phyloP scores from a whole-genome alignment of 2,329 filamentous ascomycete species.

The Epichloe sylvatica region DNA sequence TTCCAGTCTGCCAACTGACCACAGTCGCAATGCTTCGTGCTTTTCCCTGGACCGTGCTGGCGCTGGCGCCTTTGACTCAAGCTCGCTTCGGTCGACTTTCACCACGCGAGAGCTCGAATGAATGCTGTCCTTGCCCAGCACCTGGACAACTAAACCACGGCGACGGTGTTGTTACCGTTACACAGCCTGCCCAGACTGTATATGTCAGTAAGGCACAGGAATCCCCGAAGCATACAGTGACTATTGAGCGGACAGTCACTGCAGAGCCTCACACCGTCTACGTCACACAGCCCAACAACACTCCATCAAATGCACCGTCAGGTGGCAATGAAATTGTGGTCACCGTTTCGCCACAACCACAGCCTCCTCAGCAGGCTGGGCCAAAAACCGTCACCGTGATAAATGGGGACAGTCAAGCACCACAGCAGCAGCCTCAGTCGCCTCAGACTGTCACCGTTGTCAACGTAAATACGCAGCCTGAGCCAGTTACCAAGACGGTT shows the following conservation, averaged over 20 bases:
- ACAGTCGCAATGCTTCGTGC: slow-evolving; percentile 13
- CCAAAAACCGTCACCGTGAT: slow-evolving; percentile 5
- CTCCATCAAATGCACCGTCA: background rate
- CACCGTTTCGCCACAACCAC: slow-evolving; percentile 6
- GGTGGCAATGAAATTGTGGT: slow-evolving; percentile 4
- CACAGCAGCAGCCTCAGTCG: slow-evolving; percentile 1
- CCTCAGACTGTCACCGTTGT: slow-evolving; percentile 5
- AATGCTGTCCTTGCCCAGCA: slow-evolving; percentile 18
- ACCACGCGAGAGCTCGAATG: slow-evolving; percentile 9
- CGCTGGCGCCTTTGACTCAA: slow-evolving; percentile 13
- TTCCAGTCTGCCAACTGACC: background rate
- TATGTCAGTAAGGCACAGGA: slow-evolving; percentile 12
- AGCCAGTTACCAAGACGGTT: slow-evolving; percentile 12
- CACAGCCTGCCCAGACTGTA: slow-evolving; percentile 14
- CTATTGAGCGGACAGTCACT: slow-evolving; percentile 9
- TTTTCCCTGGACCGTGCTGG: slow-evolving; percentile 14
- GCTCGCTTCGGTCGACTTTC: slow-evolving; percentile 13
- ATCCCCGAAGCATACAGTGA: slow-evolving; percentile 8
- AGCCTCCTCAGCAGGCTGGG: background rate
- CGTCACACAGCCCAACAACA: slow-evolving; percentile 2
- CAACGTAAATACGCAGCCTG: background rate
- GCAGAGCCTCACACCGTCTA: slow-evolving; percentile 9
- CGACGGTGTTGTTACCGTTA: slow-evolving; percentile 15
- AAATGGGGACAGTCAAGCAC: background rate
- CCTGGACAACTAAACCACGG: slow-evolving; percentile 7